Evolutionary conservation across 208 protist genomes (phyloP).

Genomic region (Acanthamoeba royreba): DNA sequence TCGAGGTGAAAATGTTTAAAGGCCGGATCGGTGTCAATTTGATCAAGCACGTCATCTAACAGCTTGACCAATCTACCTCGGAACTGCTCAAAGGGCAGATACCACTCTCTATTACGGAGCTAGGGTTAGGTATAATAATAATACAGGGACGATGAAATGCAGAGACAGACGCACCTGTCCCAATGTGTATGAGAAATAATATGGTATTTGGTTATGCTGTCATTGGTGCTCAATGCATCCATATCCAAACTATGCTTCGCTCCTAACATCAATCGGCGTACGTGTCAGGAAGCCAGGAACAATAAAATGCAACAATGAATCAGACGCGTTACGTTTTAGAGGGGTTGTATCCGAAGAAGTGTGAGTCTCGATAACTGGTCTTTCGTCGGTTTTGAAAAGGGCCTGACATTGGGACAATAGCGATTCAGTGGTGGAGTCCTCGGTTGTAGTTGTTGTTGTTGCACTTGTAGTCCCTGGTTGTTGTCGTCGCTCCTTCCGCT

Average conservation of each 20-base stretch:
- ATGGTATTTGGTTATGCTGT: neutral
- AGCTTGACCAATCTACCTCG: slow-evolving; percentile 16
- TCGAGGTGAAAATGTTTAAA: slow-evolving; percentile 46
- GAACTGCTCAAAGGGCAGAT: slow-evolving; percentile 30
- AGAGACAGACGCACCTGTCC: no score
- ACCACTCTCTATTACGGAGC: slow-evolving; percentile 18
- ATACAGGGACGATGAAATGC: neutral
- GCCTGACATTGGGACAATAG: no score
- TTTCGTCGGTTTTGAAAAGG: no score
- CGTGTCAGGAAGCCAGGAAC: neutral
- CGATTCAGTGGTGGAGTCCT: no score
- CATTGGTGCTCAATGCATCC: neutral
- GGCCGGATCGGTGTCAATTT: neutral
- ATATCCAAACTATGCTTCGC: neutral
- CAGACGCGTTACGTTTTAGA: neutral
- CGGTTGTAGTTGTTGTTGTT: no score
- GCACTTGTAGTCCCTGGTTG: no score
- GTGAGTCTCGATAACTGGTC: no score
- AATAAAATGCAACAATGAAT: neutral
- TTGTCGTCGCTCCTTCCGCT: no score
- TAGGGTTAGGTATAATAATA: neutral
- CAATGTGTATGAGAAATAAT: slow-evolving; percentile 44
- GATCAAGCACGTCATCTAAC: neutral
- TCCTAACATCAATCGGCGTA: neutral
- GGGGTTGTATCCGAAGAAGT: no score